Evolutionary conservation across 2,329 filamentous ascomycete species (phyloP).

Genomic region (Penicillium concentricum): DNA sequence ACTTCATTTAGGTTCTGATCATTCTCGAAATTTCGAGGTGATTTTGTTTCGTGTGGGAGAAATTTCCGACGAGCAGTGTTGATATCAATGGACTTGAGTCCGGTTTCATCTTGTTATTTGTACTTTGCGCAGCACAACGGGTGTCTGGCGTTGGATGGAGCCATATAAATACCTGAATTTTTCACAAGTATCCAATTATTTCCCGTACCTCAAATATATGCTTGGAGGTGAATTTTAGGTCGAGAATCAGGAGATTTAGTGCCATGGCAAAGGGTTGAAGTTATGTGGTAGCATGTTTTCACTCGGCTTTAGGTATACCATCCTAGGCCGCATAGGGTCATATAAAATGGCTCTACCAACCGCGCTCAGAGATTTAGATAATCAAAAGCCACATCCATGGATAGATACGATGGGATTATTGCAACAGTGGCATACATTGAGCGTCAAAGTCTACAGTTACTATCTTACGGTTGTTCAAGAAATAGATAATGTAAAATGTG

Average conservation of each 20-base stretch:
- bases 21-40: neutral
- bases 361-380: neutral
- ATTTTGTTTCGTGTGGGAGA: neutral
- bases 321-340: neutral
- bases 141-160: conserved; percentile 30
- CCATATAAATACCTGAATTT: conserved; percentile 13
- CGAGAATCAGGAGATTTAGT: neutral
- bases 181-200: neutral
- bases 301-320: neutral
- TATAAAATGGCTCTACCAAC: neutral
- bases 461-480: neutral
- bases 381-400: neutral
- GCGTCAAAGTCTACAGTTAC: neutral
- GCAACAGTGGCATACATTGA: neutral
- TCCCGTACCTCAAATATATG: neutral
- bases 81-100: neutral
- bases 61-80: neutral
- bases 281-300: neutral
- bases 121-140: conserved; percentile 20
- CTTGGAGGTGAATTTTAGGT: neutral
- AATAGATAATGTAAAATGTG: neutral
- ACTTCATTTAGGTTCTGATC: conserved; percentile 10
- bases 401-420: neutral
- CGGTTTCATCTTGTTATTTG: conserved; percentile 7
- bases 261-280: neutral